Evolutionary conservation across 169 alveolate genomes (phyloP), one percentile per base, ranked within the genome.

Genomic region (Cyclospora cayetanensis): DNA sequence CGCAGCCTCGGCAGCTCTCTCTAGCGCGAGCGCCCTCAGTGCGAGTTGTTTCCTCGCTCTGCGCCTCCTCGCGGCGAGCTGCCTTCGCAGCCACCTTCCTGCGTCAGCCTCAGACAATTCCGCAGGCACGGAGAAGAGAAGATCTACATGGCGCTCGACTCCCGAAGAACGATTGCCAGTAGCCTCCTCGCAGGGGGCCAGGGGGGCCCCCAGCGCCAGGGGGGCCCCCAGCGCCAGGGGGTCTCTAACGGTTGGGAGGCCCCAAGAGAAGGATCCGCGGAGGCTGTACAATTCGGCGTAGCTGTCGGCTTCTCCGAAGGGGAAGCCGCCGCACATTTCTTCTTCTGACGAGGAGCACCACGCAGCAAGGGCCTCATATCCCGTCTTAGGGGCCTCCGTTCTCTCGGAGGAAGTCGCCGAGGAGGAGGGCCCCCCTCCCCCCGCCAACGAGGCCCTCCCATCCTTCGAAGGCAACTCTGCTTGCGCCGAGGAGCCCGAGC

Each of bases 1-100:
- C 11, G 77, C 77, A n/a, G 77, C 77, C 9, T 37, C 77, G 4
- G 77, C 77, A 7, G 77, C 77, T 65, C 77, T 65, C 1, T 65
- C 77, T 22, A 65, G 77, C 41, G 27, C 22, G 42, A n/a, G 15
- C n/a, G 77, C 77, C 41, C 77, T 65, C 12, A 65, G 77, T n/a
- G 35, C 42, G 43, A 65, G 11, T 22, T 65, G 77, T 65, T 42
- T 20, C 41, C 77, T 65, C 15, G 5, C 22, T 25, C 0, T 65
- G 27, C 39, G 37, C 31, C 41, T 65, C 41, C 39, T 18, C 15
- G 22, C 35, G 7, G 43, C 18, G 15, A 65, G 20, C 18, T 55
- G 70, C 60, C 60, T 46, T 22, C 60, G 11, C 60, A 46, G 60
- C 60, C 60, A 46, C 25, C 20, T 22, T 15, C 60, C 60, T 15